Base-by-base conservation (phyloP, 2,329 filamentous ascomycete genomes). In the Ophiostoma populinum region DNA sequence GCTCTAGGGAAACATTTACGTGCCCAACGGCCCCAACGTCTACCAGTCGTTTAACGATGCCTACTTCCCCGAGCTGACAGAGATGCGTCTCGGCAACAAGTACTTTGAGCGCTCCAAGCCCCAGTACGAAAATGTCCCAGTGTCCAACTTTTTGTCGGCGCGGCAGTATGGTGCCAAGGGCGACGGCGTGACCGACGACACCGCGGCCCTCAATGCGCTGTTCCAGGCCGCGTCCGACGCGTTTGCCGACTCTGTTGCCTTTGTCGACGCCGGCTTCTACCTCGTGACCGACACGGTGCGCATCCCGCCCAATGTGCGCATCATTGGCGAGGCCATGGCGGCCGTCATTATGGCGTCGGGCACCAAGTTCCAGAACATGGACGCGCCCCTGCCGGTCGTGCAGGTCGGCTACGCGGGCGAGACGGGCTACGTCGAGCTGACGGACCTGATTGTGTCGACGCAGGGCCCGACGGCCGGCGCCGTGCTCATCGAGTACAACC, bases 101-200 rank as follows among this genome's bases (percentile, higher is more conserved):
- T 72, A 80, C 50, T 85, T 80, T 50, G 73, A 80, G 47, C 70
- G 75, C 13, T 77, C 79, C 45, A 83, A 80, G 62, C 82, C 82
- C 6, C 70, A 81, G 45, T 92, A 90, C 49, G 67, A 73, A 37
- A 53, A 63, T 19, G 47, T 75, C 4, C 56, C 70, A 1, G 61
- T 62, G 2, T 61, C 60, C 2, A 60, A 64, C 6, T 83, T 90
- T 49, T 51, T 81, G 46, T 79, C 72, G 39, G 71, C 81, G 47
- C 80, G 79, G 45, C 61, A 60, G 11, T 60, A 59, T 11, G 79
- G 80, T 24, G 78, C 75, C 37, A 73, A 64, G 47, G 82, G 81
- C 41, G 79, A 90, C 46, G 81, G 80, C 24, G 51, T 52, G 2
- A 75, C 78, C 1, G 81, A 90, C 44, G 82, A 90, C 49, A 86